These are phyloP conservation scores for Curvularia sp. DNA, from an alignment of 2,329 filamentous ascomycete genomes.

Conservation along the genomic window DNA sequence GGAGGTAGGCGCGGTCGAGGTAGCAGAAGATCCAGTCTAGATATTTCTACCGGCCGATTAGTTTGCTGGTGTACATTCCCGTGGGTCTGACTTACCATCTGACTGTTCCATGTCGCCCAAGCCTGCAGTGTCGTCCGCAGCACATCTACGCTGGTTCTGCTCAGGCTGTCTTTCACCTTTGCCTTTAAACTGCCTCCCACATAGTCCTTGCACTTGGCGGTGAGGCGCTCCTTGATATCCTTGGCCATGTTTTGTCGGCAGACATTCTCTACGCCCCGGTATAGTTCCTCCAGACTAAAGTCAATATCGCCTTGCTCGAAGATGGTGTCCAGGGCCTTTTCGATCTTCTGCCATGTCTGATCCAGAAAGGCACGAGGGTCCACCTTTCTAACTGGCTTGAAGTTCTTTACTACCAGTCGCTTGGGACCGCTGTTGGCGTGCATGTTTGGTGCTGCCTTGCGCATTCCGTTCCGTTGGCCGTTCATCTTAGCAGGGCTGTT, in stretches of 20 bases:
- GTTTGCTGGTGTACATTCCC: background rate
- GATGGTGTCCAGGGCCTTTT: conserved; percentile 74
- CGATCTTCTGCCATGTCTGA: conserved; percentile 76
- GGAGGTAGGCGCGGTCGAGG: conserved; percentile 86
- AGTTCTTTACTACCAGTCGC: conserved; percentile 93
- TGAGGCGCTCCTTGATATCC: conserved; percentile 71
- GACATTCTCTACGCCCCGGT: conserved; percentile 88
- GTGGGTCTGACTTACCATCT: conserved; percentile 66
- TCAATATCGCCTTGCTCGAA: conserved; percentile 69
- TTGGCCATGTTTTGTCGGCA: conserved; percentile 79
- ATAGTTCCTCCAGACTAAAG: conserved; percentile 84
- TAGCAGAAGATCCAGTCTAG: conserved; percentile 93
- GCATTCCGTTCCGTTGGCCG: conserved; percentile 48
- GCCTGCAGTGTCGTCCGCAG: conserved; percentile 66
- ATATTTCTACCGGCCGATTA: conserved; percentile 62
- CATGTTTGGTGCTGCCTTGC: conserved; percentile 68
- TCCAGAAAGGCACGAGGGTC: conserved; percentile 80
- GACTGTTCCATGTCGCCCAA: conserved; percentile 81
- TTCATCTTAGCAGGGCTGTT: conserved; percentile 53
- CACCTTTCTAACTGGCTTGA: conserved; percentile 69
- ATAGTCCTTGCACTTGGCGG: conserved; percentile 70
- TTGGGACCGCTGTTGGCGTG: conserved; percentile 71
- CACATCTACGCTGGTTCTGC: conserved; percentile 67
- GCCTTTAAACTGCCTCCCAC: conserved; percentile 63
- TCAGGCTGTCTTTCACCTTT: conserved; percentile 64